Percentiles rank a stretch among this genome's conserved stretches.
Evolutionary conservation across 73 alveolate genomes (phyloP).

Genomic region (Urostyla sp.): DNA sequence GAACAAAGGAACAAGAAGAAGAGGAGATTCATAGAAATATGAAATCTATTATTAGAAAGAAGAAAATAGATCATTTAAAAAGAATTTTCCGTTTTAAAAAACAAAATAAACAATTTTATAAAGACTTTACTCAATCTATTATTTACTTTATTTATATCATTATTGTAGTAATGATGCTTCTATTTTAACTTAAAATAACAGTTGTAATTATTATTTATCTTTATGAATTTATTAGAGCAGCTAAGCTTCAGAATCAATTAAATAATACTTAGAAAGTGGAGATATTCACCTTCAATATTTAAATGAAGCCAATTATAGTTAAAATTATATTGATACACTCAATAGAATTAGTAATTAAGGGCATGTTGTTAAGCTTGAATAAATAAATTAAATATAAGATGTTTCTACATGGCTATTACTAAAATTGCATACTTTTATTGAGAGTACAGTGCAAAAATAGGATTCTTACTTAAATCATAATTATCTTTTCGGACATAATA

Average conservation of each 20-base stretch:
- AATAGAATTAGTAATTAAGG: no score
- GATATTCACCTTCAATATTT: constrained; percentile 14
- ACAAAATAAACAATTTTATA: background rate
- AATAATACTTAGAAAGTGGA: constrained; percentile 25
- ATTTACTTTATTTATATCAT: constrained; percentile 11
- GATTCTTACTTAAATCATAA: background rate
- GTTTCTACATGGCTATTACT: constrained; percentile 12
- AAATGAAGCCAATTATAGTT: no score
- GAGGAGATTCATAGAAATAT: background rate
- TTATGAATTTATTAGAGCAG: background rate
- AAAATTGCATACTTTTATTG: background rate
- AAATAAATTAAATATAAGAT: constrained; percentile 5
- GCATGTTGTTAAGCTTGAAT: no score
- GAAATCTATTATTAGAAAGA: background rate
- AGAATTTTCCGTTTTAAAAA: constrained; percentile 5
- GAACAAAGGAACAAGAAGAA: constrained; percentile 29
- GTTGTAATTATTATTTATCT: background rate
- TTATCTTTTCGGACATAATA: constrained; percentile 21
- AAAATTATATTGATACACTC: no score
- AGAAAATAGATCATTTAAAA: constrained; percentile 19
- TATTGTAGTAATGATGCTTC: background rate
- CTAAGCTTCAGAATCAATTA: constrained; percentile 10
- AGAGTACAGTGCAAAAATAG: background rate
- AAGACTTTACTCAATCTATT: constrained; percentile 5
- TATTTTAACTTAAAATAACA: background rate